phyloP scores from a whole-genome alignment of 371 early-diverging fungal genomes.

The Haplosporangium sp. region DNA sequence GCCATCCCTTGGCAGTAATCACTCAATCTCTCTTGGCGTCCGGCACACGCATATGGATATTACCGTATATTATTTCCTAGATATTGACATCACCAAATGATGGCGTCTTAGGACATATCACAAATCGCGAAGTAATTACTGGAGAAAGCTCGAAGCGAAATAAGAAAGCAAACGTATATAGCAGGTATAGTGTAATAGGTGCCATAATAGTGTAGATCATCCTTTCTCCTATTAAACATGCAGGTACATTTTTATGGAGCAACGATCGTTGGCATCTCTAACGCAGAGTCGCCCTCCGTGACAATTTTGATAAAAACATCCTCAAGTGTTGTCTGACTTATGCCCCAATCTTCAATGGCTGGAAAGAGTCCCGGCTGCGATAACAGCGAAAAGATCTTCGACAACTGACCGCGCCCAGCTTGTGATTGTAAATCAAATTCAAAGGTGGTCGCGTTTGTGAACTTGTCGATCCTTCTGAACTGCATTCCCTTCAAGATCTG shows the following conservation, averaged over 20 bases:
- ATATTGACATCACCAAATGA: too few species aligned
- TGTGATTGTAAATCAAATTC: constrained; percentile 59
- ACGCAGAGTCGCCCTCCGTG: constrained; percentile 59
- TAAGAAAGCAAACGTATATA: too few species aligned
- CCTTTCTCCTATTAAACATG: too few species aligned
- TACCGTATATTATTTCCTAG: too few species aligned
- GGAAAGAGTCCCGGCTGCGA: constrained; percentile 25
- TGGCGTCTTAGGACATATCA: too few species aligned
- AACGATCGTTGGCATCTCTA: constrained; percentile 38
- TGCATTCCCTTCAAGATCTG: constrained; percentile 20
- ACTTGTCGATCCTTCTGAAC: constrained; percentile 54
- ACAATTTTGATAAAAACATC: constrained; percentile 72
- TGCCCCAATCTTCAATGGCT: constrained; percentile 71
- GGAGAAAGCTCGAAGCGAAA: too few species aligned
- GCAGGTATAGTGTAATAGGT: too few species aligned
- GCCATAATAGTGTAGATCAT: too few species aligned
- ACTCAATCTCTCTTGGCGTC: too few species aligned
- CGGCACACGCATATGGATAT: too few species aligned
- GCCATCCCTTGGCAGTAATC: too few species aligned
- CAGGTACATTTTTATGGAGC: neutral
- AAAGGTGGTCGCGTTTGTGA: constrained; percentile 60
- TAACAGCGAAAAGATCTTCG: constrained; percentile 34
- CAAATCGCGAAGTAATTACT: too few species aligned
- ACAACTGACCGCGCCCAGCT: constrained; percentile 49
- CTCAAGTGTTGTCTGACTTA: constrained; percentile 72